Conservation (phyloP, 768 basidiomycete genomes). For the Saitozyma sp. region DNA sequence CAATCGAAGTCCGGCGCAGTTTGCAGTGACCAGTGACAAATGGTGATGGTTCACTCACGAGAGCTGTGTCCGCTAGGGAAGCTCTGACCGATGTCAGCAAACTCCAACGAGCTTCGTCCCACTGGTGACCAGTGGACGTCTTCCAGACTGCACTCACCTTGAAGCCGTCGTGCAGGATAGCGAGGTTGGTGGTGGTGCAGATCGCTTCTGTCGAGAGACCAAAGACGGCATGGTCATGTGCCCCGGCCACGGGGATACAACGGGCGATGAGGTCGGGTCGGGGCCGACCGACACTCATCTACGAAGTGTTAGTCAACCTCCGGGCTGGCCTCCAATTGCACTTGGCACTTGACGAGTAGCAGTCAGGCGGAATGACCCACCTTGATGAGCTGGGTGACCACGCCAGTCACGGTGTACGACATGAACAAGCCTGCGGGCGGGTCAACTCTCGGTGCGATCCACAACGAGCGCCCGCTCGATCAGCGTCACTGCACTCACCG, state of each 20-base stretch:
- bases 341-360: conserved; percentile 4
- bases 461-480: not conserved
- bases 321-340: not conserved
- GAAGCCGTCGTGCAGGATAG: conserved; percentile 75
- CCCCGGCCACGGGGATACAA: conserved; percentile 63
- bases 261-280: conserved; percentile 49
- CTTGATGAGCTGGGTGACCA: conserved; percentile 81
- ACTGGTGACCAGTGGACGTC: too few species aligned
- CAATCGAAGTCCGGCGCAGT: not conserved
- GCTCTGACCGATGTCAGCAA: conserved; percentile 54
- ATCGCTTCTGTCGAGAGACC: conserved; percentile 73
- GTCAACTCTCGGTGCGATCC: not conserved
- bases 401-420: conserved; percentile 71
- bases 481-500: conserved; percentile 17
- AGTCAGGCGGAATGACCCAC: conserved; percentile 55
- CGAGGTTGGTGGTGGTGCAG: conserved; percentile 69
- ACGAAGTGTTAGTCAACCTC: not conserved
- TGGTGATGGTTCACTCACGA: conserved; percentile 56
- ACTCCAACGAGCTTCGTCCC: not conserved
- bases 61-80: conserved; percentile 92
- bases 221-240: conserved; percentile 65
- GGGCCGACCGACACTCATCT: conserved; percentile 58
- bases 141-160: conserved; percentile 53
- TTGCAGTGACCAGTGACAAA: conserved; percentile 1
- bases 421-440: conserved; percentile 62